Base-by-base conservation (phyloP, 2,329 filamentous ascomycete species). In the Trematosphaeria pertusa region DNA sequence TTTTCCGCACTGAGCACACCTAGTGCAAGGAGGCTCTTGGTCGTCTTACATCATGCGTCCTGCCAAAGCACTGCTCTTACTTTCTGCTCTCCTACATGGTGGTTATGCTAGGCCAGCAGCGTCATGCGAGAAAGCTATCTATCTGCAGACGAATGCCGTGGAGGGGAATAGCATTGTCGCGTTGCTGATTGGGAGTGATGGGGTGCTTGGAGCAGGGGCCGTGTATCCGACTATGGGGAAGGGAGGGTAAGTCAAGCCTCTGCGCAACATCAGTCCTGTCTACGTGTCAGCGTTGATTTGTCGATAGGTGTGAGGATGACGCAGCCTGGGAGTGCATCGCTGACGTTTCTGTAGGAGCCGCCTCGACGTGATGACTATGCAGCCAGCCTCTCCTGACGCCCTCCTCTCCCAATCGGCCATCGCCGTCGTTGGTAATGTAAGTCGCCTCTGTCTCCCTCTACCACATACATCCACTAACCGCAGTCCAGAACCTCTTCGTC, bases 351-450 rank as follows among this genome's bases (percentile, higher is more conserved):
- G n/a, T n/a, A n/a, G n/a, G 12, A 28, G 12, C 12, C 24, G 12
- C 12, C 8, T 28, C 24, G 24, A 28, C n/a, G 34, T 12, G 24
- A 30, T 26, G 43, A 35, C 40, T 12, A 21, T 17, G 12, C 19
- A n/a, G 34, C 10, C 43, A 4, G 43, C 28, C 11, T 22, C 28
- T n/a, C 33, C 37, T 5, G 45, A 48, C 24, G 37, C 37, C 7
- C 45, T 45, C 18, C 36, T 45, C 22, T 38, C 34, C 10, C 43
- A 45, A 14, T 30, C 22, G 9, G 11, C 34, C 9, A 9, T 37
- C 11, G 33, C 36, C 15, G 31, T 48, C 22, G 18, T 31, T 30
- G 32, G 43, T 14, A 45, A 39, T 33, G 43, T 45, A 45, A 38
- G 35, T 33, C n/a, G n/a, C n/a, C n/a, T n/a, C n/a, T n/a, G n/a